Conservation (phyloP, 1,284 basidiomycete species). For the Takashimella koratensis region DNA sequence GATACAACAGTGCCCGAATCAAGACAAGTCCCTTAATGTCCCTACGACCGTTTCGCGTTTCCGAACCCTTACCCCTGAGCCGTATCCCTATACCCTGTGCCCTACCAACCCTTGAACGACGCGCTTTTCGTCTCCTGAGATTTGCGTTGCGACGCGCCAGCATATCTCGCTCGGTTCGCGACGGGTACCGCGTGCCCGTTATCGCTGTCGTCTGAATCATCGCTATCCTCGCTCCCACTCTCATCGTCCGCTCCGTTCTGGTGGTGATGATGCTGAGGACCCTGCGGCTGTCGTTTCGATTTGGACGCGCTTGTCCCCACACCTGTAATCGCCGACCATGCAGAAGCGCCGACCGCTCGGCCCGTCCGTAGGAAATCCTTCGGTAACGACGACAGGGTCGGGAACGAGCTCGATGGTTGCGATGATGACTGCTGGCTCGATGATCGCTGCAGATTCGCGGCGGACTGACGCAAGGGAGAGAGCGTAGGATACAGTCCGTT, state of each 20-base stretch:
- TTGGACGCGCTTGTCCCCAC: neutral
- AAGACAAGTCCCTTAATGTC: too few relatives aligned
- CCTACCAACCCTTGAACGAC: too few relatives aligned
- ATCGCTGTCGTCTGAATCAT: conserved; percentile 1
- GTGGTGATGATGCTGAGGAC: neutral
- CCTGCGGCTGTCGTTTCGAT: neutral
- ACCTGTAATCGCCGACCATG: neutral
- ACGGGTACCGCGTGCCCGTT: conserved; percentile 1
- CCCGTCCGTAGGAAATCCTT: conserved; percentile 12
- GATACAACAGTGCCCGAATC: too few relatives aligned
- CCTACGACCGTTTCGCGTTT: too few relatives aligned
- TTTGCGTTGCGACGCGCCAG: too few relatives aligned
- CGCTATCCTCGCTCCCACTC: conserved; percentile 5
- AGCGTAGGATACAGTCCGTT: neutral
- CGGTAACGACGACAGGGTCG: conserved; percentile 9
- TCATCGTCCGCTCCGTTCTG: neutral
- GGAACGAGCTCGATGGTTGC: conserved; percentile 7
- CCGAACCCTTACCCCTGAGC: too few relatives aligned
- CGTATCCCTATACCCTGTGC: too few relatives aligned
- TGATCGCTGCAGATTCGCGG: neutral
- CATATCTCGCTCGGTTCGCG: neutral
- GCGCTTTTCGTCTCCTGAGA: too few relatives aligned
- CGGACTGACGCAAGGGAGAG: neutral
- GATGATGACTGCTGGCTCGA: neutral
- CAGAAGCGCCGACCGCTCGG: neutral